Conservation (phyloP, 768 basidiomycete genomes). For the Hericium coralloides region DNA sequence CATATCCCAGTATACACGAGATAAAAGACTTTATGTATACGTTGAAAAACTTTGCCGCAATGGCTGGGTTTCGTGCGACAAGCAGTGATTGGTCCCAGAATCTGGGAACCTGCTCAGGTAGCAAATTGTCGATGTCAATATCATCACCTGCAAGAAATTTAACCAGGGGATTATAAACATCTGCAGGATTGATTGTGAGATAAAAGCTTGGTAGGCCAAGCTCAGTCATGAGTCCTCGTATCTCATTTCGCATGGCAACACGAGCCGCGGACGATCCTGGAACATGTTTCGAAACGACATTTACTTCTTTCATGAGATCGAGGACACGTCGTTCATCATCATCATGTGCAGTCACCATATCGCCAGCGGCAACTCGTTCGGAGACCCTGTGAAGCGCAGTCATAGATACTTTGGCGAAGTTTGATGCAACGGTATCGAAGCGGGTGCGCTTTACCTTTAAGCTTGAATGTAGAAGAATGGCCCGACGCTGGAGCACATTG, state of each 20-base stretch:
- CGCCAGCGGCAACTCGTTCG: background rate
- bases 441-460: slow-evolving; percentile 19
- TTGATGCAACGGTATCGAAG: slow-evolving; percentile 21
- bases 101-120: slow-evolving; percentile 19
- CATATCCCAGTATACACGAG: slow-evolving; percentile 19
- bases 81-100: slow-evolving; percentile 26
- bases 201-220: slow-evolving; percentile 33
- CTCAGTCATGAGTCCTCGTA: background rate
- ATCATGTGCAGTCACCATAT: slow-evolving; percentile 1
- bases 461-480: slow-evolving; percentile 23
- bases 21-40: slow-evolving; percentile 31
- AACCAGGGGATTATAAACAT: slow-evolving; percentile 33
- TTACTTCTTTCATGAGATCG: slow-evolving; percentile 16
- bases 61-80: slow-evolving; percentile 30
- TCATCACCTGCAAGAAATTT: slow-evolving; percentile 29
- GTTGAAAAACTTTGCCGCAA: slow-evolving; percentile 34
- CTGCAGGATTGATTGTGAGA: slow-evolving; percentile 38
- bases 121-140: slow-evolving; percentile 27
- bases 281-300: slow-evolving; percentile 12
- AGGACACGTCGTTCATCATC: slow-evolving; percentile 23
- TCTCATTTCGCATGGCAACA: slow-evolving; percentile 2
- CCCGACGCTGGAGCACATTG: slow-evolving; percentile 30
- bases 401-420: slow-evolving; percentile 18
- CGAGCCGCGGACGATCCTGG: slow-evolving; percentile 23
- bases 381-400: slow-evolving; percentile 18